These are phyloP conservation scores for Fusarium sterilihyphosum DNA, from an alignment of 2,329 filamentous ascomycete genomes.

Conservation along the genomic window DNA sequence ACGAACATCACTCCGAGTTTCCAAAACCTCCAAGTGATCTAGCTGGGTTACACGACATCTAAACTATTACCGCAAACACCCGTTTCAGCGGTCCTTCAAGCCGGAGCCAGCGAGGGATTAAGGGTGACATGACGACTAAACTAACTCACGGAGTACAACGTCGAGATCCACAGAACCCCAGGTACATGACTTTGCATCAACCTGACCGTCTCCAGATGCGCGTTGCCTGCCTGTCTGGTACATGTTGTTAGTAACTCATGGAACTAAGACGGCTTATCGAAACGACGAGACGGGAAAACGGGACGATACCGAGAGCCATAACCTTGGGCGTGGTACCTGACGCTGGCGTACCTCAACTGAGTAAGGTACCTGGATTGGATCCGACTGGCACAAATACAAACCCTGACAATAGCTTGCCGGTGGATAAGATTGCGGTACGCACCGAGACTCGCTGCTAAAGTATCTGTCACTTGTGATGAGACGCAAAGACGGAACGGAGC, in stretches of 20 bases:
- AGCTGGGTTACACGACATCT: constrained; percentile 15
- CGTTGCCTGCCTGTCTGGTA: constrained; percentile 9
- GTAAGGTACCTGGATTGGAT: neutral
- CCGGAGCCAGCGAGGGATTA: neutral
- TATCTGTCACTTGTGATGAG: neutral
- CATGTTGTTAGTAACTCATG: neutral
- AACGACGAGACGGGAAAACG: neutral
- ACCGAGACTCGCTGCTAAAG: neutral
- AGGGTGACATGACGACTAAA: neutral
- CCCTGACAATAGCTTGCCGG: neutral
- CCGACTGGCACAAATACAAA: constrained; percentile 9
- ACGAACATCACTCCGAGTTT: neutral
- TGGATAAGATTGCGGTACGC: constrained; percentile 5
- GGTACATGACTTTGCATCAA: constrained; percentile 5
- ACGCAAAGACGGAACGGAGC: constrained; percentile 16
- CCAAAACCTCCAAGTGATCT: neutral
- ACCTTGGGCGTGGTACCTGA: constrained; percentile 13
- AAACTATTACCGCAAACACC: constrained; percentile 16
- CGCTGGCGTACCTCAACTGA: neutral
- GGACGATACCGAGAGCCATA: constrained; percentile 2
- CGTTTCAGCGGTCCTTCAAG: neutral
- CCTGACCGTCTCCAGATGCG: constrained; percentile 14
- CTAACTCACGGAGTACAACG: neutral
- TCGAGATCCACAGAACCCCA: neutral
- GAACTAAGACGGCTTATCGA: neutral